Percentiles rank a stretch among this genome's conserved stretches.
Evolutionary conservation across 305 asterid genomes (phyloP).

Genomic region (Rubia occidens): DNA sequence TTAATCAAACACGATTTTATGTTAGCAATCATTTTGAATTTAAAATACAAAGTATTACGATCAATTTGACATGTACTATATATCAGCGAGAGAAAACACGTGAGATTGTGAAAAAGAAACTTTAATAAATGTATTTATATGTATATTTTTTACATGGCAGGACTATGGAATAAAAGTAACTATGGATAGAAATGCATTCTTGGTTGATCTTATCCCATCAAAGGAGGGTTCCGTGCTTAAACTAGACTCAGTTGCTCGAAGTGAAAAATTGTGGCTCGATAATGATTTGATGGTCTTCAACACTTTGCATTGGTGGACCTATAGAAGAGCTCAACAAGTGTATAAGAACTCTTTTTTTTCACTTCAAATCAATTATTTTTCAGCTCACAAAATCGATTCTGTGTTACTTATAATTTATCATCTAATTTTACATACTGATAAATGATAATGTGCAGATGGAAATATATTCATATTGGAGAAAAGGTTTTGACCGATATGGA

Average conservation of each 20-base stretch:
- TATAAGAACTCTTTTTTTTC: too few species aligned
- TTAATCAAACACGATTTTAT: too few species aligned
- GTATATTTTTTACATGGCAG: neutral
- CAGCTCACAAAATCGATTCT: neutral
- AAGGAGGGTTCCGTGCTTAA: conserved; percentile 15
- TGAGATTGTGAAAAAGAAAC: too few species aligned
- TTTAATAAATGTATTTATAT: neutral
- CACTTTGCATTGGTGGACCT: conserved; percentile 96
- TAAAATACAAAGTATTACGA: too few species aligned
- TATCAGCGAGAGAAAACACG: too few species aligned
- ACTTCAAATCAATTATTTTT: neutral
- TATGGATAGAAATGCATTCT: conserved; percentile 17
- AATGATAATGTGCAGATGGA: conserved; percentile 22
- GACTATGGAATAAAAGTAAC: conserved; percentile 20
- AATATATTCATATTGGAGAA: conserved; percentile 24
- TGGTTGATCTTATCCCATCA: conserved; percentile 21
- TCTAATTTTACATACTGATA: neutral
- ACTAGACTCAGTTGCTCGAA: conserved; percentile 31
- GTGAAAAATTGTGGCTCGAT: conserved; percentile 53
- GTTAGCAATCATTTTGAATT: too few species aligned
- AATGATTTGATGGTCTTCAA: conserved; percentile 73
- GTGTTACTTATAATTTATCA: neutral
- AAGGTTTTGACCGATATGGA: conserved; percentile 19
- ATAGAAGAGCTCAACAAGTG: conserved; percentile 64
- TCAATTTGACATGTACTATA: too few species aligned